Percentiles rank a stretch among this genome's conserved stretches.
phyloP scores from a whole-genome alignment of 148 eudicot species.

The Chenopodium formosanum region DNA sequence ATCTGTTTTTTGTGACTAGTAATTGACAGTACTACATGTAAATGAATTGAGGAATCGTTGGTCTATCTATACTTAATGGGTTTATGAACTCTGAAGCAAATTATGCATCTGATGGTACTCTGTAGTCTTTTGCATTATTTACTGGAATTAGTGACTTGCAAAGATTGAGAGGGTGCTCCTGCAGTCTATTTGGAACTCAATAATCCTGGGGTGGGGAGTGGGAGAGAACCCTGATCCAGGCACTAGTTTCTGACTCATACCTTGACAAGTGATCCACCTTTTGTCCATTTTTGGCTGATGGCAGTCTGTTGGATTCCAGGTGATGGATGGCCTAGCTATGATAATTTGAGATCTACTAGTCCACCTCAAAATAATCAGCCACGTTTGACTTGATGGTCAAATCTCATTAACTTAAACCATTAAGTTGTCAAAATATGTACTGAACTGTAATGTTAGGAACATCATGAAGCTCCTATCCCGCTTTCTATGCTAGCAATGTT shows the following conservation, averaged over 20 bases:
- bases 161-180: neutral
- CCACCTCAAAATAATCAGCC: neutral
- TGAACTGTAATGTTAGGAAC: neutral
- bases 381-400: neutral
- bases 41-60: neutral
- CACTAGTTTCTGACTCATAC: neutral
- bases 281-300: neutral
- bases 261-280: neutral
- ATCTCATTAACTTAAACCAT: neutral
- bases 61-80: neutral
- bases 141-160: neutral
- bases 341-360: neutral
- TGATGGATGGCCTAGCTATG: neutral
- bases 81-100: neutral
- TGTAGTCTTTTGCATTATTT: neutral
- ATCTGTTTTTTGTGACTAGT: neutral
- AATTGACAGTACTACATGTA: neutral
- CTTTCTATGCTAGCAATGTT: too few species aligned
- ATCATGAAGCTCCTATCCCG: too few species aligned
- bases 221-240: neutral
- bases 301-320: neutral
- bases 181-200: neutral
- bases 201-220: neutral
- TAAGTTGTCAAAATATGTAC: neutral
- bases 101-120: neutral